Evolutionary conservation across 345 rosid species (phyloP), one percentile per base, ranked within the genome.

Genomic region (Aquilaria sinensis): DNA sequence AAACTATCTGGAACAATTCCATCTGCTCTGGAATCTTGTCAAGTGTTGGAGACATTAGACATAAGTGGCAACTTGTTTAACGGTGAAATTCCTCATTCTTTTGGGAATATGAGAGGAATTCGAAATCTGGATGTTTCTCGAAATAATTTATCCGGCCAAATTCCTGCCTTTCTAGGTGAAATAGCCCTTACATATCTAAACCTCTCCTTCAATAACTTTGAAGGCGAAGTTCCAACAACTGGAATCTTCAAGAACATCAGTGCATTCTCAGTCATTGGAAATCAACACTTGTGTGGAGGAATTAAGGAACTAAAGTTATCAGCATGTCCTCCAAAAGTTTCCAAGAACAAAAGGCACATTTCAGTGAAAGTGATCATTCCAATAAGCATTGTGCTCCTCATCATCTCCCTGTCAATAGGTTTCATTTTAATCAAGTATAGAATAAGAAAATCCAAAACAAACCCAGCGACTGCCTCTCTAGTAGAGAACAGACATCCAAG

Each of bases 191-290:
- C 47, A 63, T 9, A 5, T 9, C 53, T 75, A 12, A 67, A 67
- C 46, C 49, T 75, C 16, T 64, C 75, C 2, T 71, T 10, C 50
- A 71, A 75, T 50, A 34, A 64, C 7, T 58, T 75, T 11, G 57
- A 67, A 23, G 73, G 65, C 2, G 46, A 46, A 11, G 67, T 75
- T 2, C 70, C 72, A 23, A 2, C n/a, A 3, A 37, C 41, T 30
- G 67, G 70, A 12, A 51, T 48, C 41, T 75, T 75, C n/a, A 16
- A 9, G 12, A 75, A 71, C 31, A 15, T 58, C 0, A 59, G 61
- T 12, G 57, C 46, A 0, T 10, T 43, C 29, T 75, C 72, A 0
- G 9, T 75, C 12, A 34, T 12, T 12, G 70, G 67, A 13, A 75
- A 67, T 32, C 2, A 9, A 0, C 58, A 62, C 34, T 60, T 70